phyloP scores from a whole-genome alignment of 306 rosid species.

The Cajanus cajan region DNA sequence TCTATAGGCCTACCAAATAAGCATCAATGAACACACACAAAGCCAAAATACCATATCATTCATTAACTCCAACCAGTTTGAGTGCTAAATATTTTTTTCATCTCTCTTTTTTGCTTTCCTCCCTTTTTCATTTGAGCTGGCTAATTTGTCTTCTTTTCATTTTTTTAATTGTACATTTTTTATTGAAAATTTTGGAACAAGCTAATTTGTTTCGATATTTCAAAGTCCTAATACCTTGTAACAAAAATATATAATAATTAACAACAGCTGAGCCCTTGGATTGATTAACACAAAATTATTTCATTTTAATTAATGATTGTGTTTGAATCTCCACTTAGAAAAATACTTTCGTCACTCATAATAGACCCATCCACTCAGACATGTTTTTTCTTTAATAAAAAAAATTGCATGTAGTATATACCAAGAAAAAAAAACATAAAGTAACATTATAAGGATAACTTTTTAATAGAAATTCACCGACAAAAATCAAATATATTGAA shows the following conservation, averaged over 20 bases:
- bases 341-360: no score
- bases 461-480: neutral
- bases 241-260: neutral
- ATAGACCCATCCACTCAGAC: no score
- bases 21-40: neutral
- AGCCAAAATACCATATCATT: neutral
- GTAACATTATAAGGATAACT: neutral
- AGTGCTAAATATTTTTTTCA: neutral
- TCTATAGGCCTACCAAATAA: neutral
- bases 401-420: no score
- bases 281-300: no score
- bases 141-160: neutral
- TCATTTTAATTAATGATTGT: no score
- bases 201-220: neutral
- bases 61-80: neutral
- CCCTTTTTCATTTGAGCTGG: neutral
- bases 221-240: neutral
- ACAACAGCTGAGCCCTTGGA: no score
- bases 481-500: neutral
- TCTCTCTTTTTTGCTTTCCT: neutral
- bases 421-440: no score
- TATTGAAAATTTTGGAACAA: neutral
- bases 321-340: no score
- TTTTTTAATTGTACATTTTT: neutral
- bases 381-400: no score